Evolutionary conservation across 768 basidiomycete genomes (phyloP).

Genomic region (Zangia roseola): DNA sequence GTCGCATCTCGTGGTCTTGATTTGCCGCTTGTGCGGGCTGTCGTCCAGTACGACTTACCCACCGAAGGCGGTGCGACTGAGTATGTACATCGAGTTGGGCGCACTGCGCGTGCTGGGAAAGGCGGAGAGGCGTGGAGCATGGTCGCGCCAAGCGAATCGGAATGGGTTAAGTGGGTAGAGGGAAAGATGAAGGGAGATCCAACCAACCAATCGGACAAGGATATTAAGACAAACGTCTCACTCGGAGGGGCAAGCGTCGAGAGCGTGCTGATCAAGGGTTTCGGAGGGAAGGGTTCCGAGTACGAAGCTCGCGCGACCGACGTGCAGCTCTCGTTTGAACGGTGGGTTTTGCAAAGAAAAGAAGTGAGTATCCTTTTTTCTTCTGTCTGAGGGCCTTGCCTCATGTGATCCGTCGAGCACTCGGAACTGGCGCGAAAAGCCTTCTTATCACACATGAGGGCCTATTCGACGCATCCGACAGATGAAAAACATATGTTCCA

Average conservation of each 20-base stretch:
- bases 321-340: conserved; percentile 91
- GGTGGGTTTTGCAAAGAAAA: conserved; percentile 79
- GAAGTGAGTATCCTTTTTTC: conserved; percentile 48
- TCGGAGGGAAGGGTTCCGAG: conserved; percentile 79
- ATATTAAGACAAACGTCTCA: conserved; percentile 40
- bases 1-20: conserved; percentile 99
- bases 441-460: conserved; percentile 89
- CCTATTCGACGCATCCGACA: conserved; percentile 95
- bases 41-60: conserved; percentile 95
- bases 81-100: conserved; percentile 95
- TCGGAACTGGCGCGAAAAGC: conserved; percentile 76
- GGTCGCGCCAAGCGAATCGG: conserved; percentile 80
- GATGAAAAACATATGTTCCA: conserved; percentile 98
- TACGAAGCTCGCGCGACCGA: conserved; percentile 92
- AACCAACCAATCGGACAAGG: conserved; percentile 23
- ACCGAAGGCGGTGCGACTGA: conserved; percentile 96
- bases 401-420: conserved; percentile 51
- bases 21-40: conserved; percentile 88
- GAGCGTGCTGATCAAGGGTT: conserved; percentile 71
- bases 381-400: neutral
- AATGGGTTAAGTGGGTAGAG: conserved; percentile 92
- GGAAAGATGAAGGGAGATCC: conserved; percentile 67
- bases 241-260: conserved; percentile 67
- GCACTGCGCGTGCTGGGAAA: conserved; percentile 94
- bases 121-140: conserved; percentile 97